Conservation (phyloP, 495 filamentous ascomycete genomes). For the Penicillium verhagenii region DNA sequence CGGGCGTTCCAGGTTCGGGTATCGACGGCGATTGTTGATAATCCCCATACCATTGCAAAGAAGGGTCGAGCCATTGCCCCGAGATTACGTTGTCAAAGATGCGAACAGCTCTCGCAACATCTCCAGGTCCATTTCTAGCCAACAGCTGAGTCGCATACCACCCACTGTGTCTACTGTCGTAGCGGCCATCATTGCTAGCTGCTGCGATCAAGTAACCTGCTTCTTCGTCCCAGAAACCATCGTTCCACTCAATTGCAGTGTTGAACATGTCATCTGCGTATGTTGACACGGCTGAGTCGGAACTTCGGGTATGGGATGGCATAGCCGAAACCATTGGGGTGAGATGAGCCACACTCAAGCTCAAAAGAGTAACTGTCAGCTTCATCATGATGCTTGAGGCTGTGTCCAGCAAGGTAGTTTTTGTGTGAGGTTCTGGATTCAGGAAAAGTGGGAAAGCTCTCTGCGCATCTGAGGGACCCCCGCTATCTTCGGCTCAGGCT, state of each 20-base stretch:
- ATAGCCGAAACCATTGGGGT: not conserved
- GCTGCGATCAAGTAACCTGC: constrained; percentile 18
- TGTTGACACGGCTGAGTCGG: not conserved
- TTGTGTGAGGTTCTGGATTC: not conserved
- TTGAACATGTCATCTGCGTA: constrained; percentile 22
- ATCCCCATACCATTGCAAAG: constrained; percentile 40
- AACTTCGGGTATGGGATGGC: not conserved
- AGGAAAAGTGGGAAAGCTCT: not conserved
- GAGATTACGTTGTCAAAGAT: constrained; percentile 41
- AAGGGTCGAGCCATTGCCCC: constrained; percentile 34
- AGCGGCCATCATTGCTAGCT: constrained; percentile 9
- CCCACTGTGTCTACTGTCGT: constrained; percentile 35
- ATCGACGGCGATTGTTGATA: constrained; percentile 40
- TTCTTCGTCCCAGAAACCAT: constrained; percentile 17
- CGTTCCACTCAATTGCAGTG: constrained; percentile 21
- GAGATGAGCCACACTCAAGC: not conserved
- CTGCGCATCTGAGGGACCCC: not conserved
- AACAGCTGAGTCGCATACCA: constrained; percentile 44
- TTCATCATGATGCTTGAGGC: not conserved
- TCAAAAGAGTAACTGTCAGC: not conserved
- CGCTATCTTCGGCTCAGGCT: not conserved
- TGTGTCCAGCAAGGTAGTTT: not conserved
- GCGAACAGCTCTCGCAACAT: constrained; percentile 34
- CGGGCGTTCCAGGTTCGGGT: constrained; percentile 33
- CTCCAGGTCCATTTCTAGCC: constrained; percentile 33